phyloP scores from a whole-genome alignment of 495 filamentous ascomycete species.

The Talaromyces borbonicus region DNA sequence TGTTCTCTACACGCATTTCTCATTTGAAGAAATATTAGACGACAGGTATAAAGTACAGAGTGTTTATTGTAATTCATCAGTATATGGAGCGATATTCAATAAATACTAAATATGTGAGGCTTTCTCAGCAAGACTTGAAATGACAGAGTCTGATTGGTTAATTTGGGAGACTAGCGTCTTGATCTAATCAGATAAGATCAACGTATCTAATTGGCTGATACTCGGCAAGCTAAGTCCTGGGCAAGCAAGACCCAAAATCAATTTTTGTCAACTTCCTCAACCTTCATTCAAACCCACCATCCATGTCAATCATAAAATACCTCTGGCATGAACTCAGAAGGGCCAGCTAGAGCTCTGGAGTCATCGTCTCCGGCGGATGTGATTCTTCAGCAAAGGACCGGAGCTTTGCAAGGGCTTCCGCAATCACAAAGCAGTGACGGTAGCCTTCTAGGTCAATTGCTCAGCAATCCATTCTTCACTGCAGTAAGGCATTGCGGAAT shows the following conservation, averaged over 20 bases:
- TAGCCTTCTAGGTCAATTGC: slow-evolving; percentile 42
- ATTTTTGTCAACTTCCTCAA: background rate
- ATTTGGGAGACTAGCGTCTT: too few species aligned
- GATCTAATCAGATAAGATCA: slow-evolving; percentile 5
- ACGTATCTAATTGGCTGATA: background rate
- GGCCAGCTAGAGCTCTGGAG: slow-evolving; percentile 20
- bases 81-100: too few species aligned
- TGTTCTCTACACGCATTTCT: too few species aligned
- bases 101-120: too few species aligned
- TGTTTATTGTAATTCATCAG: too few species aligned
- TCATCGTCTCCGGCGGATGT: slow-evolving; percentile 27
- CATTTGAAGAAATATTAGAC: too few species aligned
- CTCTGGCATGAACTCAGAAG: slow-evolving; percentile 33
- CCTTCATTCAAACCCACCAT: background rate
- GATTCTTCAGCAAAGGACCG: slow-evolving; percentile 30
- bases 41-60: too few species aligned
- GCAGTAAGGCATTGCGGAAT: slow-evolving; percentile 40
- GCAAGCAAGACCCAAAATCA: too few species aligned
- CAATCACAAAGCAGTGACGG: slow-evolving; percentile 26
- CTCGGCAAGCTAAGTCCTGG: background rate
- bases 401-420: slow-evolving; percentile 21
- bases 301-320: background rate
- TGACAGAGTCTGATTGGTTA: background rate
- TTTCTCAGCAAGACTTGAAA: too few species aligned
- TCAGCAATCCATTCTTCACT: slow-evolving; percentile 61